Evolutionary conservation across 129 eudicot species (phyloP).

Genomic region (Oenanthe sinensis): DNA sequence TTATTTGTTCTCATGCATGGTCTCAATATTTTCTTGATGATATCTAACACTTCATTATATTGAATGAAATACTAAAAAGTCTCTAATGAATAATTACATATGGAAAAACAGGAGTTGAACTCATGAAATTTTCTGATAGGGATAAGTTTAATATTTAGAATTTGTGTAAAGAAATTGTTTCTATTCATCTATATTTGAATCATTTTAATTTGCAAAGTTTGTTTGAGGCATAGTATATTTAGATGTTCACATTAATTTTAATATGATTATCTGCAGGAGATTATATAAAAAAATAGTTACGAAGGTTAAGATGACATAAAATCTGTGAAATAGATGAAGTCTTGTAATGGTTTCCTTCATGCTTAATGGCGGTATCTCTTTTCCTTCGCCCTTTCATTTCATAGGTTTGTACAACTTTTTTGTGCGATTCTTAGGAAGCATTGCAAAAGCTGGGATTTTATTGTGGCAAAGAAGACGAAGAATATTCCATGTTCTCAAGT

Average conservation of each 20-base stretch:
- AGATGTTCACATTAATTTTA: background rate
- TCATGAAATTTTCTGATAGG: background rate
- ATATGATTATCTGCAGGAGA: background rate
- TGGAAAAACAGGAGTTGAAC: background rate
- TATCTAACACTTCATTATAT: background rate
- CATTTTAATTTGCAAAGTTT: background rate
- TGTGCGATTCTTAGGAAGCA: conserved; percentile 49
- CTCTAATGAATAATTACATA: background rate
- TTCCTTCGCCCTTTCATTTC: background rate
- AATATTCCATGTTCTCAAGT: conserved; percentile 58
- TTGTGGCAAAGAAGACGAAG: conserved; percentile 86
- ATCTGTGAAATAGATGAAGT: background rate
- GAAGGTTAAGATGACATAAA: background rate
- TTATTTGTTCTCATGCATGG: background rate
- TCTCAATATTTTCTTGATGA: background rate
- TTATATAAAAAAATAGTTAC: background rate
- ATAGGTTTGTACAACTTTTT: background rate
- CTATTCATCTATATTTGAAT: background rate
- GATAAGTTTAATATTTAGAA: background rate
- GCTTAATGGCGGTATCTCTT: background rate
- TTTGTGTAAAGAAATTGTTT: background rate
- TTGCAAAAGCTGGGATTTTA: conserved; percentile 72
- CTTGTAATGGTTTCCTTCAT: background rate
- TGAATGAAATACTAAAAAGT: background rate
- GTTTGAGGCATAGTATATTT: background rate